A percentile compares a stretch with the other conserved stretches of the same genome.
These are phyloP conservation scores for Penicillium lagena DNA, from an alignment of 495 filamentous ascomycete species.

Conservation along the genomic window DNA sequence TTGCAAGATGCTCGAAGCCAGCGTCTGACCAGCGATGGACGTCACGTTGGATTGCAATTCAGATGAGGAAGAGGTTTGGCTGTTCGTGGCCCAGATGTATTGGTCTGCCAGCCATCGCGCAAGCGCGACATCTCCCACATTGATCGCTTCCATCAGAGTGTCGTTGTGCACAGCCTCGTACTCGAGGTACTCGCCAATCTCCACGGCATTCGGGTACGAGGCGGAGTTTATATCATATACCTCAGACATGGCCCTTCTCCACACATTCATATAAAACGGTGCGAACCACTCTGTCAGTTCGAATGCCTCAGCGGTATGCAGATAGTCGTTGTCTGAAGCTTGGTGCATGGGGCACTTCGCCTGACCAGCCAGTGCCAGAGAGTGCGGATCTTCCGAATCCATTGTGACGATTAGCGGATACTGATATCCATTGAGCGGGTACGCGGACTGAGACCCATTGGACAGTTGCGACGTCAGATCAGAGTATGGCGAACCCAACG, in stretches of 20 bases:
- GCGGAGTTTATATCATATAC: conserved; percentile 30
- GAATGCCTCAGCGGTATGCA: conserved; percentile 27
- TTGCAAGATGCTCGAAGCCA: conserved; percentile 55
- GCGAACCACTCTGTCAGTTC: conserved; percentile 28
- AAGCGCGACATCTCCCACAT: conserved; percentile 41
- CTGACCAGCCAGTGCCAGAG: conserved; percentile 53
- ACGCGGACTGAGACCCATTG: conserved; percentile 49
- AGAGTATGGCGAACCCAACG: conserved; percentile 27
- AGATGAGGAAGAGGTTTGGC: conserved; percentile 44
- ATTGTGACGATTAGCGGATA: conserved; percentile 57
- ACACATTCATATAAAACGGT: conserved; percentile 48
- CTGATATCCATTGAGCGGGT: conserved; percentile 68
- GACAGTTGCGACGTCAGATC: conserved; percentile 40
- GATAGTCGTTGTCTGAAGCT: conserved; percentile 29
- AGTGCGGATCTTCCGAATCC: conserved; percentile 44
- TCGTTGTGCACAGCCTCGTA: conserved; percentile 67
- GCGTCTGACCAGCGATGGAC: conserved; percentile 58
- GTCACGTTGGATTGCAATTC: conserved; percentile 30
- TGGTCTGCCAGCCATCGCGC: conserved; percentile 60
- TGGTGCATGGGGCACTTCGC: conserved; percentile 45
- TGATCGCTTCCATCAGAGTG: conserved; percentile 51
- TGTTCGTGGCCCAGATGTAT: conserved; percentile 59
- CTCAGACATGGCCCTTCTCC: conserved; percentile 21
- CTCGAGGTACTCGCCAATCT: conserved; percentile 69
- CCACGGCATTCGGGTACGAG: conserved; percentile 49